Base-by-base conservation (phyloP, 345 rosid genomes). In the Boechera retrofracta region DNA sequence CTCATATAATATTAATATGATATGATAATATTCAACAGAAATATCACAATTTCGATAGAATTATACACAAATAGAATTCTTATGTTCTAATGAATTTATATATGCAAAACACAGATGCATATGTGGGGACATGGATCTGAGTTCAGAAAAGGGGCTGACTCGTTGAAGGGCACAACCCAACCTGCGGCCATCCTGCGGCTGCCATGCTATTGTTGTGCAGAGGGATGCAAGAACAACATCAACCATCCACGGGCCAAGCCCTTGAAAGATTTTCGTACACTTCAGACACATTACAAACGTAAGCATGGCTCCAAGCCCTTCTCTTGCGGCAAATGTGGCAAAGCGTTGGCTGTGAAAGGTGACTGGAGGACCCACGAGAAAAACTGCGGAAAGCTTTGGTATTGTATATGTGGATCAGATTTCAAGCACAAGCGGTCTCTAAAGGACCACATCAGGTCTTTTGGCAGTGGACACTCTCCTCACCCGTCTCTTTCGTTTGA, bases 111-210 rank as follows among this genome's bases (percentile, higher is more conserved):
- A 35, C 80, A 95, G 99, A 95, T 95, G 99, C 99, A 95, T 82
- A 95, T 95, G 99, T 95, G 99, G 99, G 99, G 99, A 71, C 99
- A 95, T 78, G 99, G 99, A 71, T 92, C 99, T 11, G 96, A 95
- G 75, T 95, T 92, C 75, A 80, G 98, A 59, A 95, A 88, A 81
- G 99, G 99, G 10, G 91, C 97, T 5, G 98, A 94, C 41, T 92
- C 98, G 0, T 80, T 95, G 32, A 85, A 92, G 32, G 99, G 97
- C 68, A 91, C 96, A 24, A 79, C 75, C 1, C 96, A 92, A 42
- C 98, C 99, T 29, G 87, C 96, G 4, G 99, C 93, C n/a, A 95
- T 95, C 85, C 82, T 95, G 9, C 80, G 91, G 71, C 86, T 95
- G 0, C 99, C 99, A 7, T 95, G 99, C 69, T 95, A 92, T 67